Evolutionary conservation across 2,329 filamentous ascomycete species (phyloP).

Genomic region (Pseudonectria buxi): DNA sequence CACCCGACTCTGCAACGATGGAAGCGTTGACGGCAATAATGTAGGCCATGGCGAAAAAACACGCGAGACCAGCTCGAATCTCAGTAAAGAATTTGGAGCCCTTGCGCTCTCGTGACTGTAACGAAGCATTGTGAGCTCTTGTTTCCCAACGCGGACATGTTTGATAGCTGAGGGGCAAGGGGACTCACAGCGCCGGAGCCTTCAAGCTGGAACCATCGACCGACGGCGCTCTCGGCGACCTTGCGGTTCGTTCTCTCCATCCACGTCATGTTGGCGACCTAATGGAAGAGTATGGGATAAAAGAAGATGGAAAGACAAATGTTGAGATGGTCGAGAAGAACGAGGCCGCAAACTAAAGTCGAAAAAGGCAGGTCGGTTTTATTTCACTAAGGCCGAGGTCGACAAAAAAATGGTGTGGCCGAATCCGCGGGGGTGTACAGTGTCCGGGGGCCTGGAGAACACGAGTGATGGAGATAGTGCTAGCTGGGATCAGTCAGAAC

Average conservation of each 20-base stretch:
- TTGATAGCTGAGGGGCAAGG: neutral
- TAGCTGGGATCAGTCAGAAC: no score
- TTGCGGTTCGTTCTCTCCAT: conserved; percentile 44
- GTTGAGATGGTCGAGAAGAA: neutral
- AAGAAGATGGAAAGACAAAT: conserved; percentile 1
- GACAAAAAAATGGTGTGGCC: no score
- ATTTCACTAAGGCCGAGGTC: no score
- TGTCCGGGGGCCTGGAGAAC: no score
- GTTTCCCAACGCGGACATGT: no score
- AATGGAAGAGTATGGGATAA: neutral
- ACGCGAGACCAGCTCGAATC: conserved; percentile 73
- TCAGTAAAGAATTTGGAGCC: conserved; percentile 77
- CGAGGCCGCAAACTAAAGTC: neutral
- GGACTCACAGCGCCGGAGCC: conserved; percentile 71
- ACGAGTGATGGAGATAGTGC: no score
- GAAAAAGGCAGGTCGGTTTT: no score
- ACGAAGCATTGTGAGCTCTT: no score
- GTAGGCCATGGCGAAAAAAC: conserved; percentile 61
- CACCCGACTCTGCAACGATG: conserved; percentile 58
- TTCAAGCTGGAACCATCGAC: conserved; percentile 72
- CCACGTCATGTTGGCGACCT: conserved; percentile 37
- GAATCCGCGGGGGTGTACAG: no score
- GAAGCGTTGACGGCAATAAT: conserved; percentile 48
- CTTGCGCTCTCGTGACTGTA: conserved; percentile 61
- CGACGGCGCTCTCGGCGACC: conserved; percentile 59